Percentiles rank a stretch among this genome's conserved stretches.
Conservation (phyloP, 2,329 filamentous ascomycete genomes). For the Aspergillus vadensis region DNA sequence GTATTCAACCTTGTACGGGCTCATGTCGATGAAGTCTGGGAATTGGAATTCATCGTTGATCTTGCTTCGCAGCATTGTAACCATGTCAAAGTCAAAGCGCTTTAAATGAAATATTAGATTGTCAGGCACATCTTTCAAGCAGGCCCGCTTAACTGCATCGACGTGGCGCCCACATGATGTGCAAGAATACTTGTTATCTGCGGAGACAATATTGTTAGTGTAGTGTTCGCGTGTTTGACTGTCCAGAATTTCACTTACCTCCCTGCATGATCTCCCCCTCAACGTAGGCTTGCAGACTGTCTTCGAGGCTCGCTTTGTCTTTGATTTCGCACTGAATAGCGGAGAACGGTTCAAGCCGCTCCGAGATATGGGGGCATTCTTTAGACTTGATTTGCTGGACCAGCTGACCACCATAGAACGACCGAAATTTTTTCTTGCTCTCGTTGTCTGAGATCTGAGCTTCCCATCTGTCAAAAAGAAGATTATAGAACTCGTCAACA, state of each 20-base stretch:
- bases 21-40: slow-evolving; percentile 79
- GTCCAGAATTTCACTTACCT: slow-evolving; percentile 49
- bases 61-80: slow-evolving; percentile 78
- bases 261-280: slow-evolving; percentile 96
- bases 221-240: neutral
- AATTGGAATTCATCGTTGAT: slow-evolving; percentile 96
- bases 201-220: slow-evolving; percentile 23
- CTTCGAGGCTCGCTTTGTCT: slow-evolving; percentile 78
- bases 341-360: slow-evolving; percentile 85
- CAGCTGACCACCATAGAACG: slow-evolving; percentile 87
- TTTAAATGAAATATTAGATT: slow-evolving; percentile 93
- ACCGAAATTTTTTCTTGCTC: slow-evolving; percentile 72
- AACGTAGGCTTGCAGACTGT: slow-evolving; percentile 92
- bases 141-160: slow-evolving; percentile 89
- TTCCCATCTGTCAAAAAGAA: slow-evolving; percentile 90
- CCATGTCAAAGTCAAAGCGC: slow-evolving; percentile 55
- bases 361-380: slow-evolving; percentile 91
- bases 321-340: slow-evolving; percentile 97
- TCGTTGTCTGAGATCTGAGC: slow-evolving; percentile 68
- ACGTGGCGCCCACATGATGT: slow-evolving; percentile 86
- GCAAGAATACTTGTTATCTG: slow-evolving; percentile 97
- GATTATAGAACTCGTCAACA: slow-evolving; percentile 95
- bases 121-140: slow-evolving; percentile 87
- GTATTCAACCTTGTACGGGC: slow-evolving; percentile 84
- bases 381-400: slow-evolving; percentile 95